Percentiles rank a stretch among this genome's conserved stretches.
These are phyloP conservation scores for Hyaloscypha finlandica DNA, from an alignment of 495 filamentous ascomycete genomes.

Conservation along the genomic window DNA sequence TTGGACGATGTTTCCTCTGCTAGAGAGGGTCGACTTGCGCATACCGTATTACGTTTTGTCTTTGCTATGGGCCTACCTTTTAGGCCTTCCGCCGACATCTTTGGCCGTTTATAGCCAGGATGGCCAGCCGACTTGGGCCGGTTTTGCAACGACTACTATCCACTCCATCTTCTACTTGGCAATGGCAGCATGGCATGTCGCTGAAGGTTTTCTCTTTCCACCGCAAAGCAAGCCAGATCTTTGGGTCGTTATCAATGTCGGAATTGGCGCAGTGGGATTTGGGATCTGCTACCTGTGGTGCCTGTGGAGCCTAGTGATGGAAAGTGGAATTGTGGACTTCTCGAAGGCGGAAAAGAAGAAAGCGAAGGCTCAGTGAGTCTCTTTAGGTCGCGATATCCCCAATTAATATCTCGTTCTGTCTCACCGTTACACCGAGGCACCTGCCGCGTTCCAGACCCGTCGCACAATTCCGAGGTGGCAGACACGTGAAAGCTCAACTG, in stretches of 20 bases:
- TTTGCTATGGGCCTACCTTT: slow-evolving; percentile 84
- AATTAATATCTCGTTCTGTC: background rate
- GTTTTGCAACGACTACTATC: slow-evolving; percentile 61
- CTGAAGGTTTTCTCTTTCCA: slow-evolving; percentile 65
- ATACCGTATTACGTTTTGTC: slow-evolving; percentile 85
- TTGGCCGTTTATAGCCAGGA: slow-evolving; percentile 62
- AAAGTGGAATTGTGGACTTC: slow-evolving; percentile 35
- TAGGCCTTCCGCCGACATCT: slow-evolving; percentile 81
- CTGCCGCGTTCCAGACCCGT: background rate
- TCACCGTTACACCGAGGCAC: background rate
- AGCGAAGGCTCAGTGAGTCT: slow-evolving; percentile 25
- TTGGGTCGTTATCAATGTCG: slow-evolving; percentile 88
- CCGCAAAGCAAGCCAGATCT: slow-evolving; percentile 83
- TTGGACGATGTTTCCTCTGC: slow-evolving; percentile 92
- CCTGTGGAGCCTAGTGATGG: slow-evolving; percentile 65
- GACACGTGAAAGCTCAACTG: background rate
- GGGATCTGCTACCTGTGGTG: slow-evolving; percentile 90
- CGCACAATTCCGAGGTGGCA: slow-evolving; percentile 3
- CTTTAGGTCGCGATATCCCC: slow-evolving; percentile 25
- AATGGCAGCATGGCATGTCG: slow-evolving; percentile 79
- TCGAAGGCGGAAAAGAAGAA: slow-evolving; percentile 26
- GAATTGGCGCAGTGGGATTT: slow-evolving; percentile 83
- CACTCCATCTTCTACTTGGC: slow-evolving; percentile 74
- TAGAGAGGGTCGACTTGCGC: slow-evolving; percentile 78
- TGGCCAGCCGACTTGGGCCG: slow-evolving; percentile 41